Base-by-base conservation (phyloP, 1,284 basidiomycete genomes). In the Macrocybe sp. region DNA sequence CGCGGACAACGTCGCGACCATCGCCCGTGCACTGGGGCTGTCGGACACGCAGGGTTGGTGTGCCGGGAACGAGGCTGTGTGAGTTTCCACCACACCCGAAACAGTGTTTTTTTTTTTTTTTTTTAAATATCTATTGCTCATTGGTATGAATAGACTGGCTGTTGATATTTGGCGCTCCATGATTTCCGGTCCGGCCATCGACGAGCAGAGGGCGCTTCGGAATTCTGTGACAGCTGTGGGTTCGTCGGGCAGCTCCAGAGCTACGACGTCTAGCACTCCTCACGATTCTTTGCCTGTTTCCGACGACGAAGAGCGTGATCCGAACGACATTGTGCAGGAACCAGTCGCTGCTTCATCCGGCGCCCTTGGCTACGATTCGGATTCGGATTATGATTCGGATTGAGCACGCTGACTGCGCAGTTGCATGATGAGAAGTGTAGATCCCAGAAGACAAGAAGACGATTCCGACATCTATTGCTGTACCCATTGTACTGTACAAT, bases 51-150 rank as follows among this genome's bases (percentile, higher is more conserved):
- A 57, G 30, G 61, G 63, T 3, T 66, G 63, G 62, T 69, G 67
- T 57, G 69, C 70, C 22, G 70, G 69, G 1, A 70, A 71, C 33
- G 69, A 72, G 57, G 61, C 64, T 11, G 59, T 54, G 67, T 68
- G 51, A 51, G 64, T 54, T 12, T 11, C 28, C 33, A 16, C 29
- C 16, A 14, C 35, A 6, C 33, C 30, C 4, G 22, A 22, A 22
- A 22, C 22, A 2, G 22, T 4, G 6, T n/a, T n/a, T n/a, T n/a
- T n/a, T 22, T n/a, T 38, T 45, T 3, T 28, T 9, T 47, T 5
- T n/a, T n/a, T n/a, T n/a, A n/a, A n/a, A n/a, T n/a, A n/a, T n/a
- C n/a, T 39, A 47, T 29, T 16, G 42, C 38, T 34, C 4, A 42
- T 9, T 28, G 46, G 32, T 10, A 22, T 22, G 22, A 22, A 22